Percentiles rank a stretch among this genome's conserved stretches.
phyloP scores from a whole-genome alignment of 2,329 filamentous ascomycete species.

The Oidium heveae region DNA sequence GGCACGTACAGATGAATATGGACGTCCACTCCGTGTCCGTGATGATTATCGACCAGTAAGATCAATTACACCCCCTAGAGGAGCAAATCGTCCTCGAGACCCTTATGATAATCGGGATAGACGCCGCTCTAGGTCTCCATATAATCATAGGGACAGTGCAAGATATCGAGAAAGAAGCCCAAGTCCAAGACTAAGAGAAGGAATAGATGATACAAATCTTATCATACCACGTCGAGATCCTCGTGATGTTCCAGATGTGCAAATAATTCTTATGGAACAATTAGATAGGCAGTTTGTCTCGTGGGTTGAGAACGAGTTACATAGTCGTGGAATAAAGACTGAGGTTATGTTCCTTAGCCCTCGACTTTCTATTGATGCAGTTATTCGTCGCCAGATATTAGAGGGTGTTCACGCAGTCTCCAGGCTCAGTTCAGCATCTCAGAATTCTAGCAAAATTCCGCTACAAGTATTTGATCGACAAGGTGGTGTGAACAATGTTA shows the following conservation, averaged over 20 bases:
- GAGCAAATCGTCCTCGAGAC: constrained; percentile 25
- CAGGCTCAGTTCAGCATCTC: constrained; percentile 44
- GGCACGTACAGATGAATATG: constrained; percentile 14
- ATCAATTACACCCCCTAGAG: constrained; percentile 30
- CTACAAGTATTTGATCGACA: constrained; percentile 70
- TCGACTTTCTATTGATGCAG: constrained; percentile 47
- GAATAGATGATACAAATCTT: constrained; percentile 33
- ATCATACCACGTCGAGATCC: constrained; percentile 51
- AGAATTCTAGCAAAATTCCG: constrained; percentile 47
- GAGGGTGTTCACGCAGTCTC: constrained; percentile 76
- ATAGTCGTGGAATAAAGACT: constrained; percentile 41
- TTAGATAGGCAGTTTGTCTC: constrained; percentile 55
- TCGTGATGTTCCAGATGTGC: constrained; percentile 63
- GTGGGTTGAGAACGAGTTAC: constrained; percentile 60
- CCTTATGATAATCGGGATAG: constrained; percentile 17
- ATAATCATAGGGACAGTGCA: constrained; percentile 19
- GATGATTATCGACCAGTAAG: constrained; percentile 41
- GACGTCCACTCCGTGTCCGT: constrained; percentile 24
- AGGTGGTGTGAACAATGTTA: constrained; percentile 45
- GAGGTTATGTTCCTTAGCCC: constrained; percentile 62
- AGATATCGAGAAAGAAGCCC: constrained; percentile 44
- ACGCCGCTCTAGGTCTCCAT: constrained; percentile 41
- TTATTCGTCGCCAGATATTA: constrained; percentile 64
- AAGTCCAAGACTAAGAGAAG: constrained; percentile 32
- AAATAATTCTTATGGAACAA: constrained; percentile 60